Percentiles rank a stretch among this genome's conserved stretches.
These are phyloP conservation scores for Harringtonia aguacate DNA, from an alignment of 2,329 filamentous ascomycete genomes.

Conservation along the genomic window DNA sequence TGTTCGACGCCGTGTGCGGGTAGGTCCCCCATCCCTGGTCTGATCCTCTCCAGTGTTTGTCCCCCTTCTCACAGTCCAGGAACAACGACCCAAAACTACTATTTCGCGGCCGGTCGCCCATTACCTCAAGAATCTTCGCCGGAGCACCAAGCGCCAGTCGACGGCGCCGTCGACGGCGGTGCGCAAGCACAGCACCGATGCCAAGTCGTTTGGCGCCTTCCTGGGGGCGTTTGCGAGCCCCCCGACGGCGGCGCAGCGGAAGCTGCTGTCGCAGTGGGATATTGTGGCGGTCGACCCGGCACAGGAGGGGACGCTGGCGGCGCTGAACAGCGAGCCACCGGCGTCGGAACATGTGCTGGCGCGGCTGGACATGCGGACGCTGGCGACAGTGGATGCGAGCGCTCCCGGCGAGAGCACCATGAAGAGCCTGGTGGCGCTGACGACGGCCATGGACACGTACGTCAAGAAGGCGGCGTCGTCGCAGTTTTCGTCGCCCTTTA, in stretches of 20 bases:
- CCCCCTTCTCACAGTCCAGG: neutral
- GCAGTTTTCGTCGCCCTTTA: neutral
- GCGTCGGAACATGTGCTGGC: conserved; percentile 1
- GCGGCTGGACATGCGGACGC: conserved; percentile 3
- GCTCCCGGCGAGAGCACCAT: neutral
- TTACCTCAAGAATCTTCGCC: neutral
- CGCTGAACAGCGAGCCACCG: conserved; percentile 13
- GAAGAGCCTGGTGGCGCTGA: neutral
- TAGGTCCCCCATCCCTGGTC: too few relatives aligned
- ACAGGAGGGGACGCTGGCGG: conserved; percentile 22
- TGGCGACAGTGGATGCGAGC: conserved; percentile 1
- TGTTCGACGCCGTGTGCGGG: neutral
- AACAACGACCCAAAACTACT: neutral
- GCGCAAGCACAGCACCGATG: neutral
- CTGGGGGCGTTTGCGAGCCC: conserved; percentile 25
- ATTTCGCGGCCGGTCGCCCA: neutral
- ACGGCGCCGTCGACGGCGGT: neutral
- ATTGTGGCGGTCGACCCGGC: conserved; percentile 31
- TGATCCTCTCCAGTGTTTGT: too few relatives aligned
- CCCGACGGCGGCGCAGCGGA: conserved; percentile 19
- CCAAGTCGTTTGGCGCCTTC: conserved; percentile 29
- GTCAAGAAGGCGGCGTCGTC: neutral
- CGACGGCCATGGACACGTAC: neutral
- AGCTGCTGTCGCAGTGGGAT: conserved; percentile 29
- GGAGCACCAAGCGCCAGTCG: neutral